Percentiles rank a stretch among this genome's conserved stretches.
These are phyloP conservation scores for Gonium pectorale DNA, from an alignment of 139 green algal genomes.

Conservation along the genomic window DNA sequence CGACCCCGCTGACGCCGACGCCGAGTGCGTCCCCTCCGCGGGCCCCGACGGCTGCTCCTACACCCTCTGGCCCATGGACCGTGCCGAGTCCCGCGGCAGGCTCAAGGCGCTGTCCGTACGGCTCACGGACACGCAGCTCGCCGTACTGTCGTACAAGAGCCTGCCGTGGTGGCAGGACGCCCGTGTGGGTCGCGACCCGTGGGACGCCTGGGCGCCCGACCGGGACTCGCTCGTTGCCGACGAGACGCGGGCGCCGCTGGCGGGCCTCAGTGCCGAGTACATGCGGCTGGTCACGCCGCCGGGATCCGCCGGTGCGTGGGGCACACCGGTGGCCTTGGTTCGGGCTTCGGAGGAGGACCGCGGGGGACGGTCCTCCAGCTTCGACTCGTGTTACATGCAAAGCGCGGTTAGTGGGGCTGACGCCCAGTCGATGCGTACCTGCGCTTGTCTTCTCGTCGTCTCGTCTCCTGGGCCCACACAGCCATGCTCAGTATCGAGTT, in stretches of 20 bases:
- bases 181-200: constrained; percentile 14
- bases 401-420: too few species aligned
- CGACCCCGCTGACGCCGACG: background rate
- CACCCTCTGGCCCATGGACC: constrained; percentile 64
- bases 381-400: too few species aligned
- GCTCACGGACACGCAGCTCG: constrained; percentile 33
- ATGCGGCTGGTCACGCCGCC: background rate
- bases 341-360: too few species aligned
- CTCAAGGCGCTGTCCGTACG: constrained; percentile 60
- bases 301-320: too few species aligned
- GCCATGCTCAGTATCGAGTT: too few species aligned
- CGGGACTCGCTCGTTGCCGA: constrained; percentile 4
- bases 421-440: too few species aligned
- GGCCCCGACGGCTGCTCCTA: constrained; percentile 20
- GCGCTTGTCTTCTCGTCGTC: too few species aligned
- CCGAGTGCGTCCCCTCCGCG: background rate
- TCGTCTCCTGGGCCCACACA: too few species aligned
- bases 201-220: background rate
- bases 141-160: constrained; percentile 61
- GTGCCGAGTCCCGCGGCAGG: constrained; percentile 51
- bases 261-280: constrained; percentile 48
- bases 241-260: constrained; percentile 20
- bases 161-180: constrained; percentile 50
- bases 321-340: too few species aligned
- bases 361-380: too few species aligned